These are phyloP conservation scores for Chionographis japonica DNA, from an alignment of 106 monocot genomes.

Conservation along the genomic window DNA sequence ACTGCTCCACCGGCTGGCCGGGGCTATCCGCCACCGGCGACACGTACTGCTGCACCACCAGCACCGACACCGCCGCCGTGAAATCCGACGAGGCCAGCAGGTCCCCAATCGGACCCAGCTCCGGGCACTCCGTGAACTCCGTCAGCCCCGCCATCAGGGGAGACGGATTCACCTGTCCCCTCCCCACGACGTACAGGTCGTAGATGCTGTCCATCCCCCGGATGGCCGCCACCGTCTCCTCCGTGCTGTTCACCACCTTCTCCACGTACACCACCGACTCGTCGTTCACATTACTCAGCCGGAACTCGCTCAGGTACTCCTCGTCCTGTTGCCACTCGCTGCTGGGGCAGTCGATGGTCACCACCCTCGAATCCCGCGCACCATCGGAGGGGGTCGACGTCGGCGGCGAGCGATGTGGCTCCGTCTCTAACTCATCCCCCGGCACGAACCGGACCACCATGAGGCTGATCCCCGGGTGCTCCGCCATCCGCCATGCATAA, in stretches of 20 bases:
- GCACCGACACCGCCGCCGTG: slow-evolving; percentile 16
- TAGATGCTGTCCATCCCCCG: slow-evolving; percentile 11
- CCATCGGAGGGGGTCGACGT: too few species aligned
- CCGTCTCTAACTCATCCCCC: neutral
- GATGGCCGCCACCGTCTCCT: slow-evolving; percentile 35
- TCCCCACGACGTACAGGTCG: slow-evolving; percentile 41
- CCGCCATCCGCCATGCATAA: slow-evolving; percentile 14
- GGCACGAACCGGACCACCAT: slow-evolving; percentile 5
- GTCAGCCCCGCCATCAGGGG: slow-evolving; percentile 29
- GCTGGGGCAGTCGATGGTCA: slow-evolving; percentile 5
- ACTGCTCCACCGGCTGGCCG: too few species aligned
- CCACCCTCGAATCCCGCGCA: neutral
- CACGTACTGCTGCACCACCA: slow-evolving; percentile 31
- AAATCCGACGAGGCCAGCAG: slow-evolving; percentile 29
- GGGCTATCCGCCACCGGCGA: neutral
- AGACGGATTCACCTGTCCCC: slow-evolving; percentile 9
- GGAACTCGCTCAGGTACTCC: slow-evolving; percentile 27
- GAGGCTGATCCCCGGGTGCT: slow-evolving; percentile 11
- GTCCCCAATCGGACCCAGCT: slow-evolving; percentile 36
- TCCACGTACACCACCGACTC: slow-evolving; percentile 18
- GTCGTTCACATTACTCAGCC: neutral
- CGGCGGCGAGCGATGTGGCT: neutral
- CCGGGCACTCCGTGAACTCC: slow-evolving; percentile 32
- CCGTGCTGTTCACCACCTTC: slow-evolving; percentile 16
- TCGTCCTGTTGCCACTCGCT: slow-evolving; percentile 21